Conservation (phyloP, 352 stramenopile genomes). For the Phytophthora pluvialis region DNA sequence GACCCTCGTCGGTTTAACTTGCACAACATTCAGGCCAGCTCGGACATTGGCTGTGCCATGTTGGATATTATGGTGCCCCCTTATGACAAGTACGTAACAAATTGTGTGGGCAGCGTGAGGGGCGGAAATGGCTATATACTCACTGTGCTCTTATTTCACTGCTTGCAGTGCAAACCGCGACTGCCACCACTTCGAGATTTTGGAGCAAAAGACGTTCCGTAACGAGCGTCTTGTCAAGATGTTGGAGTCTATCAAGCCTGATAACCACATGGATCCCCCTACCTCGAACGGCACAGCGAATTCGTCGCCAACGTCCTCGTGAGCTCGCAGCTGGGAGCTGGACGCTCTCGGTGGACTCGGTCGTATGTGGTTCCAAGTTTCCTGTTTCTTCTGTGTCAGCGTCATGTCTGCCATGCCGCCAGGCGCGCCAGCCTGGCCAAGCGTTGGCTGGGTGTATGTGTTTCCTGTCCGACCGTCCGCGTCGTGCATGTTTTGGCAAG, state of each 20-base stretch:
- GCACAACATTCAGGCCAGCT: conserved; percentile 78
- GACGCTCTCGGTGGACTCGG: conserved; percentile 11
- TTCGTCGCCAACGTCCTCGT: conserved; percentile 41
- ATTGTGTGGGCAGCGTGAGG: not conserved
- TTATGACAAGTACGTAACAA: conserved; percentile 77
- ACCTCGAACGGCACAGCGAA: conserved; percentile 40
- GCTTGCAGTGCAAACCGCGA: conserved; percentile 67
- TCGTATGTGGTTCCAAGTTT: conserved; percentile 10
- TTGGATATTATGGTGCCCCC: conserved; percentile 89
- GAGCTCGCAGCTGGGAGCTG: conserved; percentile 13
- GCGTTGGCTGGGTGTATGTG: conserved; percentile 4
- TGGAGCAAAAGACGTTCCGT: conserved; percentile 60
- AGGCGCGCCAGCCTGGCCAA: conserved; percentile 13
- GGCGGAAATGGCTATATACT: not conserved
- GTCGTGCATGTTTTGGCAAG: conserved; percentile 15
- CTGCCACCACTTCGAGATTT: conserved; percentile 79
- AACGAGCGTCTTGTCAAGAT: conserved; percentile 74
- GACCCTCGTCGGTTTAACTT: conserved; percentile 85
- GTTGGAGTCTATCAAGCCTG: conserved; percentile 69
- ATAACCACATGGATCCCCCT: conserved; percentile 68
- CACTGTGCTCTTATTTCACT: conserved; percentile 5
- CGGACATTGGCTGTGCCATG: conserved; percentile 74
- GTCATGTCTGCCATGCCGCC: conserved; percentile 10
- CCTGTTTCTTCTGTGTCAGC: conserved; percentile 17
- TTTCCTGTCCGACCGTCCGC: conserved; percentile 2